Evolutionary conservation across 768 basidiomycete genomes (phyloP), one percentile per base, ranked within the genome.

Genomic region (Boletus reticuloceps): DNA sequence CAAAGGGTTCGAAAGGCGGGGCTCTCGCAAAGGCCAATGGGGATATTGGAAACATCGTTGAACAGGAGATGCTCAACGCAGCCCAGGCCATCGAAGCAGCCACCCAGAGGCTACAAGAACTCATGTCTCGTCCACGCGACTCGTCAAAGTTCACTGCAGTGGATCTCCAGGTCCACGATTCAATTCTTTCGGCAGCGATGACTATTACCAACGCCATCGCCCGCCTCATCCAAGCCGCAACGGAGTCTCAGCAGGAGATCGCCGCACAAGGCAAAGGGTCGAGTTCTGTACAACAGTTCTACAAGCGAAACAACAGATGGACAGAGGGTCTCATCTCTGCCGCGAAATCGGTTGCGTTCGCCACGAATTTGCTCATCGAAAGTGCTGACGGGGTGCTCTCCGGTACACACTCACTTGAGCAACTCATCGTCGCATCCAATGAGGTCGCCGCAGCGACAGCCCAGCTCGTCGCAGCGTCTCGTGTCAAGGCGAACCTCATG

Each of bases 291-390:
- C 93, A 96, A 71, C 96, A 98, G 65, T 99, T 99, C 81, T 99
- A 98, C 82, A 99, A 99, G 78, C 88, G 92, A 56, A 98, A 99
- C 84, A 98, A 98, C 73, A 83, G 97, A 56, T 99, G 97, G 97
- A 99, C 97, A 42, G 97, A 99, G 71, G 97, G 97, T 61, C 86
- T 99, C 62, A 94, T 98, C 64, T 96, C 94, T 36, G 97, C 97
- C 36, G 97, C 97, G 19, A 98, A 97, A 72, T 83, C 97, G 10
- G 97, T 99, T 51, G 97, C 97, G 4, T 97, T 95, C 64, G 94
- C 97, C 11, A 98, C 97, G 34, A 91, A 84, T 60, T 75, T 98
- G 55, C 84, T 99, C 57, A 99, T 99, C 70, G 96, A 99, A 72
- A 91, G 89, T 59, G 97, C 97, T 17, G 97, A 99, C 70, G 97